These are phyloP conservation scores for Citrus trifoliata DNA, from an alignment of 345 rosid genomes.

Conservation along the genomic window DNA sequence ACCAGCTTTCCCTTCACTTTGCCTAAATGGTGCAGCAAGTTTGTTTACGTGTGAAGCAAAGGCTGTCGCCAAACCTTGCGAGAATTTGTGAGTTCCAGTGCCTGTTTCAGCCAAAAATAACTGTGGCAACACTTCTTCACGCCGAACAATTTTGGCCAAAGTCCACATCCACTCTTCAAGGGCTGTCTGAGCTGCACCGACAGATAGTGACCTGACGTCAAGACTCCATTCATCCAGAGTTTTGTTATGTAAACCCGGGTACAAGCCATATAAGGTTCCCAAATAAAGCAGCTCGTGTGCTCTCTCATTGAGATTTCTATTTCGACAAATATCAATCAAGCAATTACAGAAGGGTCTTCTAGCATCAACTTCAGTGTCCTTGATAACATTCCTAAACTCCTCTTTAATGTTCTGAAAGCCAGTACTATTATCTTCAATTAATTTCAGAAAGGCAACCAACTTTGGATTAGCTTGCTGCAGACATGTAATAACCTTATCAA, in stretches of 20 bases:
- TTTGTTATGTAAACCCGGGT: slow-evolving; percentile 75
- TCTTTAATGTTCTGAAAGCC: slow-evolving; percentile 50
- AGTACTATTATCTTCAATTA: slow-evolving; percentile 41
- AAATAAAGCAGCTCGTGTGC: slow-evolving; percentile 87
- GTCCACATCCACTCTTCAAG: slow-evolving; percentile 90
- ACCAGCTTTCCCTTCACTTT: slow-evolving; percentile 58
- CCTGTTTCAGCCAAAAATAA: slow-evolving; percentile 77
- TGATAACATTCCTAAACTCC: slow-evolving; percentile 58
- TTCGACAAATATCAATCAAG: slow-evolving; percentile 78
- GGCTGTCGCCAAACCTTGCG: slow-evolving; percentile 75
- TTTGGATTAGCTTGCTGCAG: slow-evolving; percentile 60
- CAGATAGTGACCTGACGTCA: slow-evolving; percentile 78
- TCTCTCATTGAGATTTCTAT: slow-evolving; percentile 47
- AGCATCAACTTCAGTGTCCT: slow-evolving; percentile 55
- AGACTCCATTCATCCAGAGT: slow-evolving; percentile 72
- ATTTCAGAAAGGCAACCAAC: slow-evolving; percentile 51
- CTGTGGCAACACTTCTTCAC: slow-evolving; percentile 68
- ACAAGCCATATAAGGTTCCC: slow-evolving; percentile 72
- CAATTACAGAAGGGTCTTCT: slow-evolving; percentile 91
- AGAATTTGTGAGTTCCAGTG: slow-evolving; percentile 74
- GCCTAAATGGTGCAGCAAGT: slow-evolving; percentile 73
- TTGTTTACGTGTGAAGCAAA: slow-evolving; percentile 63
- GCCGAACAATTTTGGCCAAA: slow-evolving; percentile 49
- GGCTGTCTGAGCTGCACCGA: slow-evolving; percentile 88
- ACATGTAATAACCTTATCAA: slow-evolving; percentile 61